phyloP scores from a whole-genome alignment of 768 basidiomycete genomes.

The Podaxis carcinomalis region DNA sequence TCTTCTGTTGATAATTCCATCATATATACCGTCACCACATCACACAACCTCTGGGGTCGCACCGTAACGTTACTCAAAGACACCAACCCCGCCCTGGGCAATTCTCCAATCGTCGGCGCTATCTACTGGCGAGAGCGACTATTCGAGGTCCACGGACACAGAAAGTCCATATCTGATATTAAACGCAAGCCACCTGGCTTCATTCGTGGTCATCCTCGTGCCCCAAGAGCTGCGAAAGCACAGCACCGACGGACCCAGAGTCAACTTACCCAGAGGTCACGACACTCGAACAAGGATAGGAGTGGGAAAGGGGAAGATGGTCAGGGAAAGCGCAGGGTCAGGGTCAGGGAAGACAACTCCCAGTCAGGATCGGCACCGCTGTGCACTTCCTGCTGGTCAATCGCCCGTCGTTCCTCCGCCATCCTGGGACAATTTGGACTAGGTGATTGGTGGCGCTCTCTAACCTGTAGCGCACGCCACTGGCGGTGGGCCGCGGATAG shows the following conservation, averaged over 20 bases:
- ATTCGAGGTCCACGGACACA: conserved; percentile 40
- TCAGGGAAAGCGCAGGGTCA: neutral
- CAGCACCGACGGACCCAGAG: neutral
- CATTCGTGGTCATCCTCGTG: conserved; percentile 20
- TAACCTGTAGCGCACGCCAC: conserved; percentile 26
- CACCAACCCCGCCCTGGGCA: conserved; percentile 36
- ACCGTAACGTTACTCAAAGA: conserved; percentile 43
- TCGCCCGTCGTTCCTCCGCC: neutral
- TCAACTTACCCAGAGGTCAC: neutral
- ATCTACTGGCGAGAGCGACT: conserved; percentile 49
- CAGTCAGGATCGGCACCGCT: neutral
- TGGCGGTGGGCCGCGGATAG: conserved; percentile 43
- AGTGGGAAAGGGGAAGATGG: neutral
- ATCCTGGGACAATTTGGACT: neutral
- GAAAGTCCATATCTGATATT: conserved; percentile 35
- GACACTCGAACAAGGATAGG: neutral
- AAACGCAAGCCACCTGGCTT: conserved; percentile 35
- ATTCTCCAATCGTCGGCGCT: conserved; percentile 33
- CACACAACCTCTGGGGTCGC: conserved; percentile 37
- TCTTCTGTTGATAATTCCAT: conserved; percentile 39
- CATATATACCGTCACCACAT: conserved; percentile 40
- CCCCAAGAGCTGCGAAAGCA: neutral
- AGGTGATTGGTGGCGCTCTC: conserved; percentile 9
- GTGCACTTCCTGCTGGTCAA: neutral
- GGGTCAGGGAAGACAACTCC: neutral